These are phyloP conservation scores for Pythium aphanidermatum DNA, from an alignment of 352 stramenopile genomes.

Conservation along the genomic window DNA sequence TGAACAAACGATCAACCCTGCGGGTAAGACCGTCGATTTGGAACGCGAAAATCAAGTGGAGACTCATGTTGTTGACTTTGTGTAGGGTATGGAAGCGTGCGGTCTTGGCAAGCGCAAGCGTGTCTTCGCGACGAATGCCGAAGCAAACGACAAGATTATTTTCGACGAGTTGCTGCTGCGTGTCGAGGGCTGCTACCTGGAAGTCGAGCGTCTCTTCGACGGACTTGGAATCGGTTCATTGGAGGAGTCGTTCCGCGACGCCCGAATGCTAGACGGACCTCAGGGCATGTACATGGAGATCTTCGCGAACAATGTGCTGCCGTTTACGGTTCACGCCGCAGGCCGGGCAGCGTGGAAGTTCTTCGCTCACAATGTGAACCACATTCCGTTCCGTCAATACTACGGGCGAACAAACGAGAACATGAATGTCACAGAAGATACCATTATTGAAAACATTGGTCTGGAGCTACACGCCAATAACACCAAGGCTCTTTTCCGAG, in stretches of 20 bases:
- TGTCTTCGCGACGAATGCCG: background rate
- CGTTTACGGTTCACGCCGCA: background rate
- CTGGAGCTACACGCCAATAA: constrained; percentile 39
- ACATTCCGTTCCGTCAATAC: constrained; percentile 6
- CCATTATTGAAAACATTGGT: constrained; percentile 44
- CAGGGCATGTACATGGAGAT: constrained; percentile 7
- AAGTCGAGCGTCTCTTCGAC: background rate
- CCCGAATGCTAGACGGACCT: background rate
- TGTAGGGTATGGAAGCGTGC: constrained; percentile 1
- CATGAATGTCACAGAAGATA: constrained; percentile 27
- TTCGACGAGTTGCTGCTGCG: constrained; percentile 1
- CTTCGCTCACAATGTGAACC: constrained; percentile 2
- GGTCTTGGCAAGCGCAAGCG: constrained; percentile 1
- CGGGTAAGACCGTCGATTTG: too few relatives aligned
- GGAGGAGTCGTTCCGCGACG: background rate
- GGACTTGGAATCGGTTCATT: background rate
- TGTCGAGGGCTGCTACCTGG: constrained; percentile 1
- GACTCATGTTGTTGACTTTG: constrained; percentile 1
- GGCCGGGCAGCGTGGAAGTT: constrained; percentile 3
- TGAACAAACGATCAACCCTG: constrained; percentile 21
- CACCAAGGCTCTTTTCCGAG: constrained; percentile 30
- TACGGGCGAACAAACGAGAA: constrained; percentile 1
- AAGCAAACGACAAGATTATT: background rate
- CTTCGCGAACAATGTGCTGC: constrained; percentile 2
- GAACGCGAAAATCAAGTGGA: background rate